Evolutionary conservation across 371 early-diverging fungal species (phyloP).

Genomic region (Apophysomyces variabilis): DNA sequence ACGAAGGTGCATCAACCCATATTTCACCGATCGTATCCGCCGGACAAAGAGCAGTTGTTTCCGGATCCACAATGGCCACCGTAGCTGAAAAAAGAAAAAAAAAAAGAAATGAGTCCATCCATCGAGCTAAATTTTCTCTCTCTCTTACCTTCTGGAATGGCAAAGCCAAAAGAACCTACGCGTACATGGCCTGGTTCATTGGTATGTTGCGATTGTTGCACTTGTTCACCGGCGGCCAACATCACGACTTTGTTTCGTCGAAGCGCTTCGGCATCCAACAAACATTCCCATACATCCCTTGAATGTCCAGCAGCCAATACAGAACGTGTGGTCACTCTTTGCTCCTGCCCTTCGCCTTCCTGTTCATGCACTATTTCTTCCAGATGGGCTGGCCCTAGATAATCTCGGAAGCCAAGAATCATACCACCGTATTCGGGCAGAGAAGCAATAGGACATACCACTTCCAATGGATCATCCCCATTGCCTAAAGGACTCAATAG

Average conservation of each 20-base stretch:
- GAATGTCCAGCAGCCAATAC: slow-evolving; percentile 49
- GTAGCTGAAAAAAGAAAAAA: slow-evolving; percentile 40
- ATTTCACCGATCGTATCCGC: slow-evolving; percentile 84
- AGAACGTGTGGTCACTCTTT: slow-evolving; percentile 24
- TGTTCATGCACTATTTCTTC: slow-evolving; percentile 31
- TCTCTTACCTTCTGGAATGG: slow-evolving; percentile 61
- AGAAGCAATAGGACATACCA: slow-evolving; percentile 71
- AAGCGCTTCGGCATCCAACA: slow-evolving; percentile 60
- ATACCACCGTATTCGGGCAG: slow-evolving; percentile 79
- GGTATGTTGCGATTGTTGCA: slow-evolving; percentile 1
- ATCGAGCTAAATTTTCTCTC: neutral
- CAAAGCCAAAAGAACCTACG: slow-evolving; percentile 64
- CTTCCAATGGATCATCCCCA: slow-evolving; percentile 49
- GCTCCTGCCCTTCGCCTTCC: slow-evolving; percentile 15
- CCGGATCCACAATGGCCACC: slow-evolving; percentile 84
- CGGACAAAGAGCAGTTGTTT: slow-evolving; percentile 73
- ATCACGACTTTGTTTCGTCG: slow-evolving; percentile 58
- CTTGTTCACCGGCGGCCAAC: slow-evolving; percentile 50
- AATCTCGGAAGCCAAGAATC: slow-evolving; percentile 65
- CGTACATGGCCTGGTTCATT: slow-evolving; percentile 25
- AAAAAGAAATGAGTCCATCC: too few relatives aligned
- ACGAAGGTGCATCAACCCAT: slow-evolving; percentile 78
- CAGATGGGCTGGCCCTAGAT: slow-evolving; percentile 39
- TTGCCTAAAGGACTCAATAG: slow-evolving; percentile 66
- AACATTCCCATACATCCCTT: slow-evolving; percentile 59